Evolutionary conservation across 345 rosid genomes (phyloP).

Genomic region (Moricandia moricandioides): DNA sequence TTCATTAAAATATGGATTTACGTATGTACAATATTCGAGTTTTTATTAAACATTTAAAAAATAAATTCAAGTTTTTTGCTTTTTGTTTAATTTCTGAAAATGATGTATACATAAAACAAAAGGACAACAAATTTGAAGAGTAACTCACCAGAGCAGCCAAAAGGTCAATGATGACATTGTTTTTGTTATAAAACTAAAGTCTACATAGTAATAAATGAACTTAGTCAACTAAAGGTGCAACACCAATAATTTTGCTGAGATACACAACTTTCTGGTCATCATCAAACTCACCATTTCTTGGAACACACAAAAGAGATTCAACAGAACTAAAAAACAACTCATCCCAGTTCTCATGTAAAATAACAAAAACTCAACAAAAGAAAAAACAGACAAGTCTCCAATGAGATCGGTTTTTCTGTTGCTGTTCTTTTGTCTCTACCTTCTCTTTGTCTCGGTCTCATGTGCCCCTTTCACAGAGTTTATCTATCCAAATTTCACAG

Average conservation of each 20-base stretch:
- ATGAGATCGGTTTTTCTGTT: constrained; percentile 47
- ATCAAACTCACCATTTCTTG: constrained; percentile 1
- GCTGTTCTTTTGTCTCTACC: constrained; percentile 31
- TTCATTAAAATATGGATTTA: too few species aligned
- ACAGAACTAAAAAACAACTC: constrained; percentile 9
- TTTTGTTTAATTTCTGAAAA: too few species aligned
- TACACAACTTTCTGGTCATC: constrained; percentile 19
- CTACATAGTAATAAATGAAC: not conserved
- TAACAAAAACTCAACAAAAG: constrained; percentile 11
- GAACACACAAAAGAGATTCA: constrained; percentile 7
- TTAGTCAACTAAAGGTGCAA: not conserved
- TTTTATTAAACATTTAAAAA: too few species aligned
- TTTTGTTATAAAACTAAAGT: not conserved
- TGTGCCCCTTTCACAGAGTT: constrained; percentile 45
- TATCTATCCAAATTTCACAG: constrained; percentile 52
- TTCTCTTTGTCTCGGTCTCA: constrained; percentile 37
- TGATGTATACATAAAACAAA: too few species aligned
- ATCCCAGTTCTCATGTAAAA: not conserved
- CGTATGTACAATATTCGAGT: too few species aligned
- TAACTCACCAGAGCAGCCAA: too few species aligned
- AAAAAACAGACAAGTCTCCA: constrained; percentile 1
- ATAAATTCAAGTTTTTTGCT: too few species aligned
- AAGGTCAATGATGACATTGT: not conserved
- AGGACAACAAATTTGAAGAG: too few species aligned
- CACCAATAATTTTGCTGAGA: constrained; percentile 9